Conservation (phyloP, 2,329 filamentous ascomycete species). For the Colletotrichum siamense region DNA sequence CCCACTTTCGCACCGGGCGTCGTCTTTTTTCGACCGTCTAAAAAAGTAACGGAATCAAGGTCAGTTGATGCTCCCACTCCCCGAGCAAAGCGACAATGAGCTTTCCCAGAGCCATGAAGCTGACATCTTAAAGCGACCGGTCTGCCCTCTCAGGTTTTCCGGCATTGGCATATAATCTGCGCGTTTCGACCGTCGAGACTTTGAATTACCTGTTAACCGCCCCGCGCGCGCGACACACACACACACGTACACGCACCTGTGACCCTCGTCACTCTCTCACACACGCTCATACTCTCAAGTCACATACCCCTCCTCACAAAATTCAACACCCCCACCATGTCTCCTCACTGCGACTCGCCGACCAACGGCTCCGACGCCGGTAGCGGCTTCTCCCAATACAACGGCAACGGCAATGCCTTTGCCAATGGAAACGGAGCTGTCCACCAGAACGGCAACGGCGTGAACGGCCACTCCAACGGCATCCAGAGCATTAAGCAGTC, state of each 20-base stretch:
- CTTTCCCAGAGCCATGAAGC: neutral
- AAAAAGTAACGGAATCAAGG: constrained; percentile 10
- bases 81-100: neutral
- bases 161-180: constrained; percentile 1
- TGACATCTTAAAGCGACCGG: constrained; percentile 15
- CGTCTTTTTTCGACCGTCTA: neutral
- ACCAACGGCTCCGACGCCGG: constrained; percentile 27
- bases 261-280: neutral
- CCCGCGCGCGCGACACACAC: neutral
- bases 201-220: neutral
- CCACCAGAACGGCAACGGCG: constrained; percentile 15
- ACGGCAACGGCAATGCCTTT: constrained; percentile 25
- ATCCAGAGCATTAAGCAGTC: constrained; percentile 32
- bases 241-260: neutral
- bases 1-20: constrained; percentile 12
- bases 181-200: neutral
- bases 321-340: constrained; percentile 31
- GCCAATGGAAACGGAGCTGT: constrained; percentile 19
- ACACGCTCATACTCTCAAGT: neutral
- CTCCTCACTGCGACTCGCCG: constrained; percentile 39
- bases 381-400: constrained; percentile 12
- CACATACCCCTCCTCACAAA: neutral
- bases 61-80: constrained; percentile 19
- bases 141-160: neutral
- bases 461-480: neutral